Base-by-base conservation (phyloP, 257 asterid genomes). In the Capsicum chinense region DNA sequence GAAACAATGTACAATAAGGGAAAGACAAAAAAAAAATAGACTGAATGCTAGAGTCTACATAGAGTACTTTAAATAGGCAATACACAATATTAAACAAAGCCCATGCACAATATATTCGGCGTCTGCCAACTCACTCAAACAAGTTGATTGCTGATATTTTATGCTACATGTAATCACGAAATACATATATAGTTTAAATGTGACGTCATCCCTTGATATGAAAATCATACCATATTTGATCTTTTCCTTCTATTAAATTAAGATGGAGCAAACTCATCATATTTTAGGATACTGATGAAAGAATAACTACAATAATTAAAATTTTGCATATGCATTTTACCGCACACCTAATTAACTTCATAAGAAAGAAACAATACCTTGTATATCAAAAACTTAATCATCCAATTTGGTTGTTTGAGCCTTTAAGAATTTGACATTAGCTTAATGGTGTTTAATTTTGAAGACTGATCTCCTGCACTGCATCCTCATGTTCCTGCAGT, bases 371-470 rank as follows among this genome's bases (percentile, higher is more conserved):
- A 17, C 26, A 44, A 33, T 86, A 93, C 98, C 94, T 88, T 88
- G 93, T 90, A 84, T 58, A 80, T 94, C 95, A 17, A 93, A 86
- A 86, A 93, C 90, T 74, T 91, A 85, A 47, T 88, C 93, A 52
- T 93, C 98, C 86, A 92, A 62, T 52, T 79, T 89, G 88, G 76
- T 89, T 54, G 35, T 85, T 79, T 85, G 87, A 62, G 80, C 68
- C 85, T 84, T 94, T 57, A 95, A 86, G 89, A 85, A 91, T 57
- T 19, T 88, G 88, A 92, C 19, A 87, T 87, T 91, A 56, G 85
- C 95, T 87, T 93, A 95, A 14, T 92, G 89, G 48, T 95, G 97
- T 88, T 93, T 94, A 17, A 95, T 86, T 86, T 82, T 85, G 90
- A 48, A 70, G 86, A 84, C 95, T 97, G 62, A 88, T 79, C 89